Conservation (phyloP, 2,329 filamentous ascomycete species). For the Fusarium luffae region DNA sequence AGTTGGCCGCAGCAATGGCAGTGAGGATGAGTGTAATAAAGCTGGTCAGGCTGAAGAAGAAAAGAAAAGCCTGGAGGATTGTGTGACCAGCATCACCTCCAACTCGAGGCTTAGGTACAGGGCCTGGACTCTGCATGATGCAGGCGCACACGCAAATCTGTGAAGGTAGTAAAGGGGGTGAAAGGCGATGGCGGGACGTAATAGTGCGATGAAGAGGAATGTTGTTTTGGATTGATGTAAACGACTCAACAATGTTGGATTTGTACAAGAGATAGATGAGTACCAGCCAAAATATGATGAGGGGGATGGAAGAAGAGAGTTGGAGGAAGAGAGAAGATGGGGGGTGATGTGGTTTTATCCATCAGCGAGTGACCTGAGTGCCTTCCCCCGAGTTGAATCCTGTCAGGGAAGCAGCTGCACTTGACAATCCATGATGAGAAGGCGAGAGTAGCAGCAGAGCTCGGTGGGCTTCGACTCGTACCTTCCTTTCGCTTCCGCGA, state of each 20-base stretch:
- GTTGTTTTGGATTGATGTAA: neutral
- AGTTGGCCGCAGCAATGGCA: conserved; percentile 15
- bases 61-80: conserved; percentile 30
- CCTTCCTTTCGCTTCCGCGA: neutral
- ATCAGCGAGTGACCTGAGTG: neutral
- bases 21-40: conserved; percentile 38
- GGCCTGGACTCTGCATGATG: neutral
- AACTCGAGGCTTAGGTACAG: neutral
- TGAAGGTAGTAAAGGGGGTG: neutral
- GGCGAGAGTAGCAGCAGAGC: neutral
- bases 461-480: neutral
- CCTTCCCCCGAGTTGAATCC: conserved; percentile 8
- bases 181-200: neutral
- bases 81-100: conserved; percentile 9
- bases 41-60: conserved; percentile 38
- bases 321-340: neutral
- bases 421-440: neutral
- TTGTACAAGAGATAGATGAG: neutral
- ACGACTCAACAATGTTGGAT: neutral
- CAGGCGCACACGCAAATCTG: neutral
- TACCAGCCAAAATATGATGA: conserved; percentile 5
- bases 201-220: neutral
- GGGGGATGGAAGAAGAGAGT: conserved; percentile 8
- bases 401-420: conserved; percentile 10
- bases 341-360: conserved; percentile 10